Evolutionary conservation across 805 yeast species (phyloP), one percentile per base, ranked within the genome.

Genomic region (Candida insectorum): DNA sequence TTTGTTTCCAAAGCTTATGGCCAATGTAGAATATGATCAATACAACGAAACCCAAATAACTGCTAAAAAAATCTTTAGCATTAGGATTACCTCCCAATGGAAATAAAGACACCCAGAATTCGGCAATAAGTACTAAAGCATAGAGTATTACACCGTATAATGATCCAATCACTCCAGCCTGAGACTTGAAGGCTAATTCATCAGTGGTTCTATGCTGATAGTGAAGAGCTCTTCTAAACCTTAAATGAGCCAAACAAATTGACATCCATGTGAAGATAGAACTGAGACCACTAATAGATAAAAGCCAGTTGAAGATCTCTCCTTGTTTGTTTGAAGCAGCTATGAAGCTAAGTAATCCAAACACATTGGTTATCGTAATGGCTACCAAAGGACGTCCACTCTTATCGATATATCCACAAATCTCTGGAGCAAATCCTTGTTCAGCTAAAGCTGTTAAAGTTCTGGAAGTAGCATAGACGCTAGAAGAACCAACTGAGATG

Each of bases 361-460:
- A 62, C 10, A 61, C 45, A 33, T 77, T 58, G n/a, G 81, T 68
- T 21, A 70, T 62, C 5, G 58, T 42, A 48, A 84, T 76, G 13
- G 87, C 91, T 33, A 73, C 75, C 34, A 83, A 54, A 12, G 96
- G 95, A 51, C 95, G 73, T 37, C 95, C 95, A 34, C 63, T 66
- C 44, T 82, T 71, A 56, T 86, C 95, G 40, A 85, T 76, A 60
- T 81, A 81, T 22, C 79, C 78, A 35, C 81, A 70, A 19, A 69
- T 48, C 34, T 60, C 60, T 23, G 88, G 89, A 13, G 81, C 80
- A 47, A 71, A 70, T 13, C 81, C 78, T 54, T 77, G 79, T 27
- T 75, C 77, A 7, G 85, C 81, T 59, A 81, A 67, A 6, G 85
- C 73, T 3, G 81, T 78, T 41, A 81, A 60, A 7, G 85, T 78